phyloP scores from a whole-genome alignment of 2,329 filamentous ascomycete species.

The Alternaria gansuensis region DNA sequence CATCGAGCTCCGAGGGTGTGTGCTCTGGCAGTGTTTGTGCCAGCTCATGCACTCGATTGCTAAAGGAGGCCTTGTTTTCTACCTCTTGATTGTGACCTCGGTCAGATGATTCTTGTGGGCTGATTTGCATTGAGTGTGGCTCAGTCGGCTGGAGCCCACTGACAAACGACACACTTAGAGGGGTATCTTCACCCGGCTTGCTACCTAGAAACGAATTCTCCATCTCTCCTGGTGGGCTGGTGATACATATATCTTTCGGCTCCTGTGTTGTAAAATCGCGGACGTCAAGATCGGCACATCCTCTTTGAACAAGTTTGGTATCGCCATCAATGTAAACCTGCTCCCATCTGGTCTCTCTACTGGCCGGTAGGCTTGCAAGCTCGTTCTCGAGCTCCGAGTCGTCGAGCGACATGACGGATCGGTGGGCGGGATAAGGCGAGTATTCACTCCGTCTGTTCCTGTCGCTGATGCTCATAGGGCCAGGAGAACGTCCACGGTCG shows the following conservation, averaged over 20 bases:
- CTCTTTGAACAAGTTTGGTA: constrained; percentile 49
- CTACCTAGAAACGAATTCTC: constrained; percentile 39
- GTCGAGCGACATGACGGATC: constrained; percentile 52
- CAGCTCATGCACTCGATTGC: constrained; percentile 47
- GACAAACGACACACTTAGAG: constrained; percentile 36
- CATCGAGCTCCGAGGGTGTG: constrained; percentile 4
- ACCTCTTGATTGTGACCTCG: constrained; percentile 29
- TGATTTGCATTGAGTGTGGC: constrained; percentile 21
- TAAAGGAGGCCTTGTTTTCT: constrained; percentile 46
- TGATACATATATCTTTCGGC: constrained; percentile 49
- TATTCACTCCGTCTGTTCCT: constrained; percentile 48
- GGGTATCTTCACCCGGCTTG: constrained; percentile 38
- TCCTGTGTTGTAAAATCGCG: constrained; percentile 48
- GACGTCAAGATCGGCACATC: constrained; percentile 41
- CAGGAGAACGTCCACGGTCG: constrained; percentile 41
- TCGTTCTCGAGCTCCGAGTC: constrained; percentile 52
- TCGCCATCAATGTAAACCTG: constrained; percentile 53
- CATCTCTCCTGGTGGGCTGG: constrained; percentile 46
- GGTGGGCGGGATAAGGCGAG: constrained; percentile 47
- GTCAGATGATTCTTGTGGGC: constrained; percentile 19
- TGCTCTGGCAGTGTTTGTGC: constrained; percentile 27
- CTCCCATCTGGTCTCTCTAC: constrained; percentile 51
- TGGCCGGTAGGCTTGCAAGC: constrained; percentile 45
- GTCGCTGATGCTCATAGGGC: constrained; percentile 28
- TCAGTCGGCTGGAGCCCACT: constrained; percentile 34